Evolutionary conservation across 2,329 filamentous ascomycete species (phyloP), one percentile per base, ranked within the genome.

Genomic region (Aspergillus luchuensis): DNA sequence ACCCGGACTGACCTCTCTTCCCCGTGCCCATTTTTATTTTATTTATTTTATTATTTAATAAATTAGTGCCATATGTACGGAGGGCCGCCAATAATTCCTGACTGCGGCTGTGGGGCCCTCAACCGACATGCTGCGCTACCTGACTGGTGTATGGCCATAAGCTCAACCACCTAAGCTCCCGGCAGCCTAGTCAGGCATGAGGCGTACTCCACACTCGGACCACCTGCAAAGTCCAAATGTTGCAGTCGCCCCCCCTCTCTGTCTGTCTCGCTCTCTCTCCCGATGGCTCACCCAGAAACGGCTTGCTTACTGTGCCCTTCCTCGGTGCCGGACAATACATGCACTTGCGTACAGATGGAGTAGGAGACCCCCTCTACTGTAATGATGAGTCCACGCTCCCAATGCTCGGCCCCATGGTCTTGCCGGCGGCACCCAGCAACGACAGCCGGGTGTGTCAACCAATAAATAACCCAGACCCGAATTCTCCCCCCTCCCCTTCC

Each of bases 81-180:
- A 60, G 45, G 51, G 50, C 57, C 54, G 60, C 64, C 63, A 62
- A 67, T 67, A 63, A 63, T 64, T 59, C 52, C 61, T 64, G 58
- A 57, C 58, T 56, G 59, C 58, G 51, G 21, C 17, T 13, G 62
- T 66, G 64, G 65, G 64, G 64, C 63, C 33, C 48, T 33, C 45
- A 60, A 57, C 59, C 60, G 55, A 64, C 65, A 50, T 30, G 15
- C 47, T 30, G 47, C 47, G 28, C 60, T 65, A 63, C 61, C 61
- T 64, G 64, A 68, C 65, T 66, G 65, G 65, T 51, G 66, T 66
- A 58, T 58, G 58, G 58, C 57, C 62, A 67, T 63, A 65, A 67
- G 65, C 66, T 68, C 65, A 68, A 63, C 64, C 55, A 61, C 63
- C 67, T 68, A 67, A 69, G 67, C 67, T 69, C 64, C 67, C 66